Base-by-base conservation (phyloP, 176 grass and related monocot species). In the Rhynchospora breviuscula region DNA sequence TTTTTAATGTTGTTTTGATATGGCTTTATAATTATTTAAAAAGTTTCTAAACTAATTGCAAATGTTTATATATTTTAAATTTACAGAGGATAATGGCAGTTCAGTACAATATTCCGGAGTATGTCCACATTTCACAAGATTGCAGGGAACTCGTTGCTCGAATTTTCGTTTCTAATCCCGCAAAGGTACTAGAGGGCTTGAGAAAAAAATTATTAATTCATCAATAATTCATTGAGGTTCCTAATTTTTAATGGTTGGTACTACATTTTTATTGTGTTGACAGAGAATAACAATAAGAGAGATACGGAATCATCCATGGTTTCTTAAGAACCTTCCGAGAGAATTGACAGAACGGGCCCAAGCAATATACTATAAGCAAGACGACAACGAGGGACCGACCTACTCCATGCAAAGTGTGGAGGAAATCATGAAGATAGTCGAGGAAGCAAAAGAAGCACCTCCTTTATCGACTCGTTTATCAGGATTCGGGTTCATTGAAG, bases 261-360 rank as follows among this genome's bases (percentile, higher is more conserved):
- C 14, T 19, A 17, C 4, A 10, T 63, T 66, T 29, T 63, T 78
- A 33, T 81, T 85, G 49, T 78, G 62, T 63, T 72, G 46, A 45
- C 83, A 97, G 94, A 85, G 94, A 90, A 91, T 97, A 88, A 92
- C 94, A 12, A 91, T 97, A 7, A 89, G 90, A 79, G 94, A 97
- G 65, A 94, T 97, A 71, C 90, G 89, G 80, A 97, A 87, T 73
- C 90, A 92, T 80, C 94, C 94, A 4, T 97, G 94, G 94, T 94
- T 97, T 85, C 48, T 97, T 81, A 97, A 92, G 90, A 97, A 94
- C 88, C 73, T 97, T 81, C 92, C 92, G 17, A 92, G 90, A 78
- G 92, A 92, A 60, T 87, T 97, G 26, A 89, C 88, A 7, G 94
- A 94, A 71, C 47, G 83, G 29, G 90, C 80, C 17, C 94, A 97